Percentiles rank a stretch among this genome's conserved stretches.
Evolutionary conservation across 176 grass and related monocot species (phyloP).

Genomic region (Thinopyrum elongatum): DNA sequence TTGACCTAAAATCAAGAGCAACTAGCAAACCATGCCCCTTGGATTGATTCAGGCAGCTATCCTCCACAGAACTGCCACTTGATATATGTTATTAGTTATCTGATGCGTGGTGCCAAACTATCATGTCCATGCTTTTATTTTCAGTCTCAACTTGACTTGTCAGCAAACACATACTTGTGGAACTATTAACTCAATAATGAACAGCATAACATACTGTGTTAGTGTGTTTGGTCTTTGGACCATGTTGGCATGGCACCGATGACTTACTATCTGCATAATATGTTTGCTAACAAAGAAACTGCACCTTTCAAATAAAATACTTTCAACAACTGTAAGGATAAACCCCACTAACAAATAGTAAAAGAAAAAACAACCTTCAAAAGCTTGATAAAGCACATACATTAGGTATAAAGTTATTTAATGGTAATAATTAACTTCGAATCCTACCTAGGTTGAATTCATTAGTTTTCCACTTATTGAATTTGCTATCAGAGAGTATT

Average conservation of each 20-base stretch:
- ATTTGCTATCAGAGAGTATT: background rate
- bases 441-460: background rate
- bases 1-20: background rate
- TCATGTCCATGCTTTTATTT: background rate
- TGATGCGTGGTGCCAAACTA: background rate
- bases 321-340: background rate
- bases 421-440: background rate
- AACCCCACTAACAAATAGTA: background rate
- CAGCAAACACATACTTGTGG: background rate
- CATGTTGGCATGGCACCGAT: background rate
- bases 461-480: background rate
- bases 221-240: background rate
- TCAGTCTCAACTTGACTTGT: background rate
- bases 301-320: background rate
- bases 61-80: background rate
- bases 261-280: background rate
- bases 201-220: background rate
- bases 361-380: background rate
- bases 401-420: background rate
- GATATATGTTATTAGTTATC: constrained; percentile 14
- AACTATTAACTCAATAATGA: background rate
- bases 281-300: background rate
- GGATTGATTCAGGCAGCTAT: background rate
- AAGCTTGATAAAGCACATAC: background rate
- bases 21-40: background rate